Evolutionary conservation across 176 grass and related monocot genomes (phyloP), one percentile per base, ranked within the genome.

Genomic region (Paspalum vaginatum): DNA sequence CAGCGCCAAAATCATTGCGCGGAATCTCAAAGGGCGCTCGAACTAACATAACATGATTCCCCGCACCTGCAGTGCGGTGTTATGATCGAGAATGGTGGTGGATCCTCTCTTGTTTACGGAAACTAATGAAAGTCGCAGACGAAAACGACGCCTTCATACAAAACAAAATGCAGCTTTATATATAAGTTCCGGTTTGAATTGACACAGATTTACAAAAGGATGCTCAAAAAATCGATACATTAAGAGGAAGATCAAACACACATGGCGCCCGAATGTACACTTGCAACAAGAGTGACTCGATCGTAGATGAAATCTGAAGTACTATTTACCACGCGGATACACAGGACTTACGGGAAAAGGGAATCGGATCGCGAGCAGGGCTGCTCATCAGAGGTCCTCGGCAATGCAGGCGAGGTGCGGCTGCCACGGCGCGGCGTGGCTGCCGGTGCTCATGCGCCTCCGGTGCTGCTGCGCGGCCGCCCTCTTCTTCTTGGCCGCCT

Each of bases 391-490:
- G 22, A 75, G 79, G 81, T 94, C 91, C 79, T 97, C 91, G 4
- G 55, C 75, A 78, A 97, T 97, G 81, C 91, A 84, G 76, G 91
- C 62, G 62, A 97, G 91, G 83, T 94, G 85, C 61, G 94, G 91
- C 21, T 88, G 87, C 91, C 91, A 94, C 43, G 86, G 69, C 16
- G 67, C 75, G 60, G 91, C 71, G 8, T 93, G 87, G 76, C 87
- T 91, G 16, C 80, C 78, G 39, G 81, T 79, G 59, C 87, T 84
- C 69, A 82, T 88, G 57, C 94, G 83, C 46, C 81, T 48, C 4
- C 88, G 90, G 71, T 97, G 91, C 67, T 84, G 81, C 68, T 79
- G 85, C 42, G 67, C 63, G 68, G 60, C 51, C 16, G 73, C 83
- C 44, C 59, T 63, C 48, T 50, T 75, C 45, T 64, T 14, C 38